phyloP scores from a whole-genome alignment of 345 rosid genomes.

The Bruguiera sexangula region DNA sequence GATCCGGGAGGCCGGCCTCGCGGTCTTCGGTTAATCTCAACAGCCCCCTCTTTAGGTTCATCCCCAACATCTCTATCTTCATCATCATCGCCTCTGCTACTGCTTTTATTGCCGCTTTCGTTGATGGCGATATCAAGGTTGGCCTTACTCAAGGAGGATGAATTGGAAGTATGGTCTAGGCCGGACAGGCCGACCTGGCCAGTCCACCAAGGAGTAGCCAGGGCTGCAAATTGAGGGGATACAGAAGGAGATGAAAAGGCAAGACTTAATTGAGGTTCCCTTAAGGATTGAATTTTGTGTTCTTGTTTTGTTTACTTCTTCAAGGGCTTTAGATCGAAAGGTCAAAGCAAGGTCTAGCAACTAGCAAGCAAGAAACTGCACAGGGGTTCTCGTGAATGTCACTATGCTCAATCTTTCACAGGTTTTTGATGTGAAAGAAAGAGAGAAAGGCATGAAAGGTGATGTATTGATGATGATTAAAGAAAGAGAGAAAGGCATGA shows the following conservation, averaged over 20 bases:
- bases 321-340: conserved; percentile 24
- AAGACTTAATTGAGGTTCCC: conserved; percentile 2
- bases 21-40: conserved; percentile 65
- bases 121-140: conserved; percentile 46
- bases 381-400: conserved; percentile 6
- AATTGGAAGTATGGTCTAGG: conserved; percentile 50
- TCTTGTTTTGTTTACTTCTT: conserved; percentile 1
- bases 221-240: conserved; percentile 14
- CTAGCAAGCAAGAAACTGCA: background rate
- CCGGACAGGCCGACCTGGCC: conserved; percentile 54
- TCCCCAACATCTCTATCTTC: conserved; percentile 54
- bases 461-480: background rate
- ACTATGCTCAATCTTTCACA: background rate
- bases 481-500: conserved; percentile 12
- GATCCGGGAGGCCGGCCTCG: conserved; percentile 87
- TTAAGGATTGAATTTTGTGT: background rate
- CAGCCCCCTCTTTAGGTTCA: conserved; percentile 69
- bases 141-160: conserved; percentile 45
- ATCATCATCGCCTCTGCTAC: conserved; percentile 41
- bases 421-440: conserved; percentile 8
- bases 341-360: conserved; percentile 26
- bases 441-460: conserved; percentile 10
- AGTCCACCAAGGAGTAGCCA: conserved; percentile 87
- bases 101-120: conserved; percentile 23
- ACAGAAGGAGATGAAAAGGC: background rate